phyloP scores from a whole-genome alignment of 345 rosid species.

The Theobroma cacao region DNA sequence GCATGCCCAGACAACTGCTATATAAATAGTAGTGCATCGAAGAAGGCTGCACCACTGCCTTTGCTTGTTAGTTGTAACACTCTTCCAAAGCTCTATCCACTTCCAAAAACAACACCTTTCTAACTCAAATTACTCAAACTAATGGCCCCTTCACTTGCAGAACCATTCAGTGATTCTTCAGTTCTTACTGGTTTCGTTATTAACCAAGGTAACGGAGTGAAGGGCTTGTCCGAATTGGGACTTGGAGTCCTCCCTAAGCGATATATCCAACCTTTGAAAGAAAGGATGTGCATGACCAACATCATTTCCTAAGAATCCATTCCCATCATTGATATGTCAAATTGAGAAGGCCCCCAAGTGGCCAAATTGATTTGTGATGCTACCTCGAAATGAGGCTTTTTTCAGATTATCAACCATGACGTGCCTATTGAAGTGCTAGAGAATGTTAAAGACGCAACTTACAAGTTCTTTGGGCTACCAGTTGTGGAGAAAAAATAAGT shows the following conservation, averaged over 20 bases:
- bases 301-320: neutral
- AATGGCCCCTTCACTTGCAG: neutral
- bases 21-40: neutral
- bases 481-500: neutral
- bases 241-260: constrained; percentile 6
- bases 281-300: neutral
- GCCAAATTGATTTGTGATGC: constrained; percentile 9
- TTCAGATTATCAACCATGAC: constrained; percentile 24
- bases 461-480: constrained; percentile 1
- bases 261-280: constrained; percentile 6
- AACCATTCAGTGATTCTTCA: neutral
- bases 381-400: constrained; percentile 16
- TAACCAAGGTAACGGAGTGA: constrained; percentile 19
- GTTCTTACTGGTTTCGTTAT: constrained; percentile 3
- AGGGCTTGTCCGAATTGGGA: constrained; percentile 13
- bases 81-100: neutral
- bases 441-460: constrained; percentile 16
- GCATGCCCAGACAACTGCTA: neutral
- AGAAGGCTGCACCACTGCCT: neutral
- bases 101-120: neutral
- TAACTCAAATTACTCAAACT: neutral
- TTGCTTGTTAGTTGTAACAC: neutral
- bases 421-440: constrained; percentile 6
- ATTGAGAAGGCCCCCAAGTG: neutral
- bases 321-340: constrained; percentile 9